phyloP scores from a whole-genome alignment of 1,284 basidiomycete genomes.

The Apiotrichum mycotoxinovorans region DNA sequence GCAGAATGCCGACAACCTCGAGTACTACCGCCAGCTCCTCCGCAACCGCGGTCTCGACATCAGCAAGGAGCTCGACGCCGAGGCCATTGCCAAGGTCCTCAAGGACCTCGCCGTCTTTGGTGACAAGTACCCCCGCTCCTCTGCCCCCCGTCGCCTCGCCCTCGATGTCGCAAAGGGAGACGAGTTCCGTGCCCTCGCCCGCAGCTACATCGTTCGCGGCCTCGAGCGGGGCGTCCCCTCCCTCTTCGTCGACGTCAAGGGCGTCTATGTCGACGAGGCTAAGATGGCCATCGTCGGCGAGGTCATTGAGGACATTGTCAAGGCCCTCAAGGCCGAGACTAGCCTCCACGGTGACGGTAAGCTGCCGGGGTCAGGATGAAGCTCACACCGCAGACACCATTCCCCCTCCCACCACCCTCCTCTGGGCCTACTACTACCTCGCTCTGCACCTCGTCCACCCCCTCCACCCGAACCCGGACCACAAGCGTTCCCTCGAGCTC shows the following conservation, averaged over 20 bases:
- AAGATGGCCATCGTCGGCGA: constrained; percentile 70
- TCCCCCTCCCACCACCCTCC: constrained; percentile 75
- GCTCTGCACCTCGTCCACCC: constrained; percentile 80
- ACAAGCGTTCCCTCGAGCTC: constrained; percentile 61
- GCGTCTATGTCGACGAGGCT: constrained; percentile 63
- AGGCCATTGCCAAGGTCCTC: constrained; percentile 59
- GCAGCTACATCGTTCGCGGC: constrained; percentile 67
- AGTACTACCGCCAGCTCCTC: constrained; percentile 75
- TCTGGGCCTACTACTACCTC: constrained; percentile 95
- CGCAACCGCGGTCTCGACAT: constrained; percentile 63
- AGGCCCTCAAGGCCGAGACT: constrained; percentile 43
- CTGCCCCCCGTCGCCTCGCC: constrained; percentile 68
- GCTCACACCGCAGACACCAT: constrained; percentile 32
- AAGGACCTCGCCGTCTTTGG: constrained; percentile 61
- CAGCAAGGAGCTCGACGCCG: constrained; percentile 25
- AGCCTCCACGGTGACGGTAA: constrained; percentile 44
- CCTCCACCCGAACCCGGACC: constrained; percentile 52
- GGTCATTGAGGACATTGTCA: constrained; percentile 60
- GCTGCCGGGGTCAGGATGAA: constrained; percentile 7
- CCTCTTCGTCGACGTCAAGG: constrained; percentile 87
- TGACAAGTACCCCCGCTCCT: constrained; percentile 62
- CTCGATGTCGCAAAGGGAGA: constrained; percentile 65
- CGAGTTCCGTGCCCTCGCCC: constrained; percentile 64
- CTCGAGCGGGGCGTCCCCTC: constrained; percentile 88
- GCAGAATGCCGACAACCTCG: constrained; percentile 78